These are phyloP conservation scores for Fusarium humuli DNA, from an alignment of 2,329 filamentous ascomycete species.

Conservation along the genomic window DNA sequence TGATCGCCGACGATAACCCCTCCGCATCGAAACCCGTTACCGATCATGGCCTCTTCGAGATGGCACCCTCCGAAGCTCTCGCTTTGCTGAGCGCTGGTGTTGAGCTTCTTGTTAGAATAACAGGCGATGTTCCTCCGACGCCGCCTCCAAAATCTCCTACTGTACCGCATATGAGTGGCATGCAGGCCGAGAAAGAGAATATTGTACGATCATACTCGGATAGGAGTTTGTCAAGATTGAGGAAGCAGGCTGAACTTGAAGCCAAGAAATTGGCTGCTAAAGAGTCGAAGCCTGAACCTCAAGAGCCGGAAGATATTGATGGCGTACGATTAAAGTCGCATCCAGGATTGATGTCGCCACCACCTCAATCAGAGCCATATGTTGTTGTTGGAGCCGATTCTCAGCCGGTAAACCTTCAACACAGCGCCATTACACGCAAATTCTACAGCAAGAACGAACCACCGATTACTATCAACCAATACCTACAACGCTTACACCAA, in stretches of 20 bases:
- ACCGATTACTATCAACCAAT: constrained; percentile 84
- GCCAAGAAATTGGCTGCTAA: constrained; percentile 40
- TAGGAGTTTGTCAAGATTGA: constrained; percentile 61
- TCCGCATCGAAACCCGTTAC: constrained; percentile 46
- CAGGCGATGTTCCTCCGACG: constrained; percentile 84
- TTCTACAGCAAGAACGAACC: constrained; percentile 93
- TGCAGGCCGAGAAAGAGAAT: constrained; percentile 71
- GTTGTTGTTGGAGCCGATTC: constrained; percentile 75
- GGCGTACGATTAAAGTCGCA: constrained; percentile 64
- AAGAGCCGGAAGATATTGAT: constrained; percentile 58
- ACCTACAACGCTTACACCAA: constrained; percentile 85
- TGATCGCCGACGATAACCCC: constrained; percentile 46
- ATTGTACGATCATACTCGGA: constrained; percentile 70
- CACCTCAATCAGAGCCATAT: constrained; percentile 60
- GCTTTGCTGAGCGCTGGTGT: constrained; percentile 80
- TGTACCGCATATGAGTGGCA: constrained; percentile 73
- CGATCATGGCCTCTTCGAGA: constrained; percentile 75
- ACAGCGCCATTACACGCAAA: constrained; percentile 86
- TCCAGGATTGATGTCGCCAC: constrained; percentile 43
- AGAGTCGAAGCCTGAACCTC: constrained; percentile 19
- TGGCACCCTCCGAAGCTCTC: constrained; percentile 79
- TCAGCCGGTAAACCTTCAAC: constrained; percentile 80
- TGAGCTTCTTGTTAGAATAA: constrained; percentile 76
- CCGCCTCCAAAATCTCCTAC: constrained; percentile 73
- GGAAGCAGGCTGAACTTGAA: constrained; percentile 55